Evolutionary conservation across 495 filamentous ascomycete genomes (phyloP).

Genomic region (Hypomontagnella monticulosa): DNA sequence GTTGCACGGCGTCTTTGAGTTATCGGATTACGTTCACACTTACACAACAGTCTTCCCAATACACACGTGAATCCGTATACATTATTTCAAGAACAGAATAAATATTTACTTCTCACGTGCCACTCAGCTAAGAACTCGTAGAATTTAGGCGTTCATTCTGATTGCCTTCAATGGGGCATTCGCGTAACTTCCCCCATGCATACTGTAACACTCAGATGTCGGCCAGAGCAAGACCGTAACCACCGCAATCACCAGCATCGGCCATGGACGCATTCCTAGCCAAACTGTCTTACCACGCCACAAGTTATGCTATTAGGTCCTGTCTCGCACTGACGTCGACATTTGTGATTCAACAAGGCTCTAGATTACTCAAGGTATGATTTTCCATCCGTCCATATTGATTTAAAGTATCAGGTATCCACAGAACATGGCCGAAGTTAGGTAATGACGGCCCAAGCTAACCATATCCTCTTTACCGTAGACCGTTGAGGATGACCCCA

Average conservation of each 20-base stretch:
- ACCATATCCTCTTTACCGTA: conserved; percentile 22
- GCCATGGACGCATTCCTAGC: conserved; percentile 81
- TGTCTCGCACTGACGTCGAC: conserved; percentile 87
- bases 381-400: neutral
- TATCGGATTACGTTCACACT: no score
- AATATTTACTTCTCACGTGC: conserved; percentile 6
- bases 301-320: conserved; percentile 92
- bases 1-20: no score
- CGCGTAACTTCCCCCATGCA: conserved; percentile 5
- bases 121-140: conserved; percentile 6
- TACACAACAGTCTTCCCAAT: no score
- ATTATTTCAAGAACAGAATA: conserved; percentile 10
- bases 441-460: conserved; percentile 15
- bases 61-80: neutral
- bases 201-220: conserved; percentile 11
- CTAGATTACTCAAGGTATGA: conserved; percentile 79
- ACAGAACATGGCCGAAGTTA: neutral
- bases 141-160: conserved; percentile 10
- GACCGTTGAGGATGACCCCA: conserved; percentile 43
- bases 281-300: conserved; percentile 75
- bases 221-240: conserved; percentile 4
- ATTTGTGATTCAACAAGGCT: conserved; percentile 85
- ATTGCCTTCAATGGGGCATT: conserved; percentile 33
- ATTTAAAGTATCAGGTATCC: no score
- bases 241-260: conserved; percentile 2